These are phyloP conservation scores for Zygoascus sp. DNA, from an alignment of 1,139 yeast species.

Conservation along the genomic window DNA sequence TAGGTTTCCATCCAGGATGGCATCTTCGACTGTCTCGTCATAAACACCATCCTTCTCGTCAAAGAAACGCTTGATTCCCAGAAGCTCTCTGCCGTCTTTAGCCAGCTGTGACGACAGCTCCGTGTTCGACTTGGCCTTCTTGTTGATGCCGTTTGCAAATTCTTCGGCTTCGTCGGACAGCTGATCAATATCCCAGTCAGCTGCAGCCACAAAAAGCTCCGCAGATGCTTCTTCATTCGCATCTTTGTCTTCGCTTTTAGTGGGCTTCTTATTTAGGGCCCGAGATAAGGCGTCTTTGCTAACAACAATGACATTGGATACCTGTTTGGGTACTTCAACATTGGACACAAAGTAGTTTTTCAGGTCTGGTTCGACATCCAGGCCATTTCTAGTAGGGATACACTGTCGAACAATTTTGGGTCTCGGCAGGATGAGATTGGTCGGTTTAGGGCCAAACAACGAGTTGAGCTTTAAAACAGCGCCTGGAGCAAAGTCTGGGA, in stretches of 20 bases:
- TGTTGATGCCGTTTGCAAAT: constrained; percentile 6
- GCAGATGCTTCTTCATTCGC: constrained; percentile 35
- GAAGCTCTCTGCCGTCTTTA: constrained; percentile 18
- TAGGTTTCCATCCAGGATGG: constrained; percentile 70
- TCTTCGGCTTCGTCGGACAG: constrained; percentile 22
- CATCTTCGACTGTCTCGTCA: constrained; percentile 63
- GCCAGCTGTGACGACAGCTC: constrained; percentile 1
- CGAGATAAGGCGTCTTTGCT: constrained; percentile 8
- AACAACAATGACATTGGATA: constrained; percentile 17
- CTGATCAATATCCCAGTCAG: constrained; percentile 71
- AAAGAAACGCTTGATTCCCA: constrained; percentile 19
- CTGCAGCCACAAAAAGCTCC: constrained; percentile 65
- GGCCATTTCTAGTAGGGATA: constrained; percentile 46
- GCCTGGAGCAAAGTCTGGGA: constrained; percentile 57
- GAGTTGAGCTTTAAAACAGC: constrained; percentile 61
- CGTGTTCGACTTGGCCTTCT: not conserved
- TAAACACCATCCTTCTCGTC: constrained; percentile 23
- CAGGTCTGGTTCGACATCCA: constrained; percentile 44
- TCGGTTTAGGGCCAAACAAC: constrained; percentile 61
- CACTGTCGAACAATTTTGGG: constrained; percentile 56
- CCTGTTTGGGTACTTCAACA: constrained; percentile 13
- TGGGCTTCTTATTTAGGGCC: not conserved
- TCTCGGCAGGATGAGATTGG: constrained; percentile 47
- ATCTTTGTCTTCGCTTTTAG: not conserved
- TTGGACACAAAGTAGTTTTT: constrained; percentile 27